phyloP scores from a whole-genome alignment of 768 basidiomycete species.

The Solioccasus polychromus region DNA sequence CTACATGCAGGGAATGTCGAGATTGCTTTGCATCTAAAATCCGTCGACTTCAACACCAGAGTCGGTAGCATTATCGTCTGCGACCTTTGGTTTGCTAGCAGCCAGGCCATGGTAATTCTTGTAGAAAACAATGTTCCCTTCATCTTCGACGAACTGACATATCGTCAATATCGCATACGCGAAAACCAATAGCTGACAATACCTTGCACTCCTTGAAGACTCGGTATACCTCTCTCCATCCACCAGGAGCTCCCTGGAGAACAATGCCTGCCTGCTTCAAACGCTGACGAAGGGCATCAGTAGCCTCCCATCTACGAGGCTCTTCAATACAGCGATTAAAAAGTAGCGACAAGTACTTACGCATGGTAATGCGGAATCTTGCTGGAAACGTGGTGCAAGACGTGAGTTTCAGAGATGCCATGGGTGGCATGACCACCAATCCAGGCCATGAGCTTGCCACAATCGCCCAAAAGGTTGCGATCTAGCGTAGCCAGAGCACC shows the following conservation, averaged over 20 bases:
- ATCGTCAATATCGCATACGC: background rate
- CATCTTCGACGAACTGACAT: constrained; percentile 84
- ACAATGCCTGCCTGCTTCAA: constrained; percentile 55
- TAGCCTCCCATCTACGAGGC: constrained; percentile 77
- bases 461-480: constrained; percentile 74
- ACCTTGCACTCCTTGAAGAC: constrained; percentile 79
- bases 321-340: background rate
- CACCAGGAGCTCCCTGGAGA: constrained; percentile 69
- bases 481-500: constrained; percentile 93
- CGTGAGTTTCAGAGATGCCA: constrained; percentile 93
- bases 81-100: constrained; percentile 59
- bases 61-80: constrained; percentile 57
- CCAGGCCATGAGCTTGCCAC: constrained; percentile 78
- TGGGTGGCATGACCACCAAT: constrained; percentile 83
- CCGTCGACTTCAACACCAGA: constrained; percentile 61
- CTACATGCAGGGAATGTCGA: constrained; percentile 5
- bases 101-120: constrained; percentile 85
- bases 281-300: constrained; percentile 76
- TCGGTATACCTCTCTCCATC: constrained; percentile 79
- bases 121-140: constrained; percentile 88
- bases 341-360: constrained; percentile 30
- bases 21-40: constrained; percentile 22
- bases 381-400: constrained; percentile 87
- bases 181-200: background rate
- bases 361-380: constrained; percentile 97